Conservation (phyloP, 106 monocot species). For the Dioscorea zingiberensis region DNA sequence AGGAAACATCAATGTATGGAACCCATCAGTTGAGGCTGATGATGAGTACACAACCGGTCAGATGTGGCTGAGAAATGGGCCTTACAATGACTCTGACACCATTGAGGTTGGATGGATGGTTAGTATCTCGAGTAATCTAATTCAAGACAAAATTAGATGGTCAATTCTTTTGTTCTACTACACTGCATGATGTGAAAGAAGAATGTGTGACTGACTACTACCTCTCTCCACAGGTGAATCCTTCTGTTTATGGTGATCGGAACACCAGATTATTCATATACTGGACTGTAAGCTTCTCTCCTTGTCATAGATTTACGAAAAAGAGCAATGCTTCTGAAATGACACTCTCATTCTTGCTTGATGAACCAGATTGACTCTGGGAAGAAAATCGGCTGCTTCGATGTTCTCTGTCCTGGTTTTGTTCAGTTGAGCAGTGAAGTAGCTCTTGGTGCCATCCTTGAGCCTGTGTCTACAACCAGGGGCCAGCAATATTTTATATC, state of each 20-base stretch:
- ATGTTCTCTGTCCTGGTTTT: slow-evolving; percentile 32
- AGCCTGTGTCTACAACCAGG: background rate
- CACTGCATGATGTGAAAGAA: background rate
- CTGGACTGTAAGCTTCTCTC: slow-evolving; percentile 24
- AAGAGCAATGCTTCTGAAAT: background rate
- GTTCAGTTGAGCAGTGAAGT: slow-evolving; percentile 21
- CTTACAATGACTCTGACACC: slow-evolving; percentile 9
- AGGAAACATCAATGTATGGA: slow-evolving; percentile 25
- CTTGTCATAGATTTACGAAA: background rate
- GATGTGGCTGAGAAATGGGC: slow-evolving; percentile 28
- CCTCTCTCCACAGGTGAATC: slow-evolving; percentile 18
- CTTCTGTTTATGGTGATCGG: slow-evolving; percentile 19
- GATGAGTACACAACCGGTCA: slow-evolving; percentile 24
- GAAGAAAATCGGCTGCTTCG: slow-evolving; percentile 21
- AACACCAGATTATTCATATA: slow-evolving; percentile 20
- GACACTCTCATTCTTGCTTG: background rate
- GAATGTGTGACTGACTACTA: too few species aligned
- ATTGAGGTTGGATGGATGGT: slow-evolving; percentile 40
- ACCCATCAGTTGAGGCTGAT: slow-evolving; percentile 11
- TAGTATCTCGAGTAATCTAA: background rate
- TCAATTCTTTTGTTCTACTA: too few species aligned
- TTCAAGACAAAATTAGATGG: too few species aligned
- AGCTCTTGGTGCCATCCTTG: slow-evolving; percentile 13
- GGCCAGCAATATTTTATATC: slow-evolving; percentile 2
- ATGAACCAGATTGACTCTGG: slow-evolving; percentile 11